phyloP scores from a whole-genome alignment of 2,329 filamentous ascomycete species.

The Talaromyces rugulosus region DNA sequence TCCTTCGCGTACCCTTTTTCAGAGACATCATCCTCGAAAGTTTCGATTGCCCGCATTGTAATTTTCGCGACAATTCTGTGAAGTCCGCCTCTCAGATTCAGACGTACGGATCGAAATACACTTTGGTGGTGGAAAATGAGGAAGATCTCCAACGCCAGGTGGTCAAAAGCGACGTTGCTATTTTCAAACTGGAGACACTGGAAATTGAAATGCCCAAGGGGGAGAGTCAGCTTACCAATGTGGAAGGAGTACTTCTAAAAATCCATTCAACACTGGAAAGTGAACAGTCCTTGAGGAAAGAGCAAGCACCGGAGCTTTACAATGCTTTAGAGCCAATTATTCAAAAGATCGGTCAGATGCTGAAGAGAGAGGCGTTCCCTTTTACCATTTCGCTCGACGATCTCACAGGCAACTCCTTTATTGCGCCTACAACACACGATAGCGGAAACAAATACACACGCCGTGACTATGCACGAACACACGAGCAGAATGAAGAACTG shows the following conservation, averaged over 20 bases:
- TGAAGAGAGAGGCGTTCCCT: slow-evolving; percentile 72
- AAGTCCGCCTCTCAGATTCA: slow-evolving; percentile 91
- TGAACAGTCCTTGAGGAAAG: slow-evolving; percentile 78
- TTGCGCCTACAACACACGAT: slow-evolving; percentile 72
- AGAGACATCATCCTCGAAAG: slow-evolving; percentile 97
- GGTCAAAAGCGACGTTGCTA: slow-evolving; percentile 84
- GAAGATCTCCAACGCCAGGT: slow-evolving; percentile 80
- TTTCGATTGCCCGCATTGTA: slow-evolving; percentile 86
- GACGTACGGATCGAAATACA: slow-evolving; percentile 78
- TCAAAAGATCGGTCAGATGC: slow-evolving; percentile 68
- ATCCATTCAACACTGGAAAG: slow-evolving; percentile 76
- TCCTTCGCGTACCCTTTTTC: slow-evolving; percentile 94
- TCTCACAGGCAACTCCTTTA: slow-evolving; percentile 92
- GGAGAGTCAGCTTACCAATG: slow-evolving; percentile 85
- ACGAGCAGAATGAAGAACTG: slow-evolving; percentile 80
- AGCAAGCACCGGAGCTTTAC: slow-evolving; percentile 71
- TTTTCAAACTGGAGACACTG: slow-evolving; percentile 82
- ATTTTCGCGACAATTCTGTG: slow-evolving; percentile 87
- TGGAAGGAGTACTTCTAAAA: slow-evolving; percentile 79
- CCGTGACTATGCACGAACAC: slow-evolving; percentile 74
- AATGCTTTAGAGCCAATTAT: slow-evolving; percentile 75
- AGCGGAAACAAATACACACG: slow-evolving; percentile 87
- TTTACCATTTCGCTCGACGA: slow-evolving; percentile 89
- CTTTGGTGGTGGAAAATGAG: slow-evolving; percentile 68
- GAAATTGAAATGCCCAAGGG: slow-evolving; percentile 91